Conservation (phyloP, 2,329 filamentous ascomycete species). For the Ascochyta clinopodiicola region DNA sequence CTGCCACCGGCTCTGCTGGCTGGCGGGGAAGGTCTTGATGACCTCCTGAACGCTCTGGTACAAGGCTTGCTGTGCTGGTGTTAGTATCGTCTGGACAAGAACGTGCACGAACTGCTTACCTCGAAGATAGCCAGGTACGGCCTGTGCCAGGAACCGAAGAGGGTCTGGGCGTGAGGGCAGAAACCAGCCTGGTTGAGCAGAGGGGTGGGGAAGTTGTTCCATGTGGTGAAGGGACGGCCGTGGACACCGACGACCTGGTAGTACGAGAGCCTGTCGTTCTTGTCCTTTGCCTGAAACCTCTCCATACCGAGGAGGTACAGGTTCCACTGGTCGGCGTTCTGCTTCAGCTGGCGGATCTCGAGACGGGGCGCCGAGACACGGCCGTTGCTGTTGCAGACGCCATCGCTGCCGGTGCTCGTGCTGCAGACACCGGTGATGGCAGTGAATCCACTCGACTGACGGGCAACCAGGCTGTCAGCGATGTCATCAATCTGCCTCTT, state of each 20-base stretch:
- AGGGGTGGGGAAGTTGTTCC: constrained; percentile 56
- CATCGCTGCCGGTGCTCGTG: constrained; percentile 29
- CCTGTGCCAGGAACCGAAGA: constrained; percentile 85
- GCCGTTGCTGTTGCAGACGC: constrained; percentile 30
- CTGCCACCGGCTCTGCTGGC: constrained; percentile 49
- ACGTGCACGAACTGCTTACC: constrained; percentile 44
- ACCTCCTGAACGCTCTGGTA: constrained; percentile 50
- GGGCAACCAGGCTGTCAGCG: constrained; percentile 29
- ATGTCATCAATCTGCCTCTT: constrained; percentile 36
- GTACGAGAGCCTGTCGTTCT: constrained; percentile 72
- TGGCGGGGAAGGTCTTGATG: constrained; percentile 51
- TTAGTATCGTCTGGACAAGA: neutral
- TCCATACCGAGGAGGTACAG: constrained; percentile 77
- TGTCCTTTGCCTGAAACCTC: constrained; percentile 72
- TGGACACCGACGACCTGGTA: constrained; percentile 84
- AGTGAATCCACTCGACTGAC: constrained; percentile 30
- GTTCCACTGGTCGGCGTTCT: constrained; percentile 71
- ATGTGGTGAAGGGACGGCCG: constrained; percentile 70
- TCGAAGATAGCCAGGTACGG: constrained; percentile 74
- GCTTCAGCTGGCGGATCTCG: constrained; percentile 72
- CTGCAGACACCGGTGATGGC: constrained; percentile 41
- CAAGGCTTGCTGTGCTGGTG: constrained; percentile 49
- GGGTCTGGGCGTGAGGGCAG: constrained; percentile 75
- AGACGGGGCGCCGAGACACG: constrained; percentile 56
- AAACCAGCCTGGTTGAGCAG: constrained; percentile 68